Conservation (phyloP, 495 filamentous ascomycete genomes). For the Hyaloscypha finlandica region DNA sequence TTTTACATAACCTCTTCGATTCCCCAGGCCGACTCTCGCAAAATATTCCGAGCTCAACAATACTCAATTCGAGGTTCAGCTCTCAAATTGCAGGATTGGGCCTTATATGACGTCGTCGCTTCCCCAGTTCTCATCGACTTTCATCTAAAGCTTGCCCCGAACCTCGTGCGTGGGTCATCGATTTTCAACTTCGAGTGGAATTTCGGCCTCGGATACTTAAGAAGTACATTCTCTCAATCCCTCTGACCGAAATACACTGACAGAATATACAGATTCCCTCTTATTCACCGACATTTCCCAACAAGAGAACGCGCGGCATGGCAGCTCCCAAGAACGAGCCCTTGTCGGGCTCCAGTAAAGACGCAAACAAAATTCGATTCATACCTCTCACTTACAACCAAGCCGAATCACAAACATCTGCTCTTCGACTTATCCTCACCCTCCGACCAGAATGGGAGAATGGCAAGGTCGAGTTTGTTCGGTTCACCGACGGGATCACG, state of each 20-base stretch:
- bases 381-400: constrained; percentile 78
- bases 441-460: constrained; percentile 83
- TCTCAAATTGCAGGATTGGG: neutral
- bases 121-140: neutral
- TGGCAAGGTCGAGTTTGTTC: constrained; percentile 82
- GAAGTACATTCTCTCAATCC: neutral
- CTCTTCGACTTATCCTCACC: constrained; percentile 74
- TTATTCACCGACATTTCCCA: constrained; percentile 27
- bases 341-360: constrained; percentile 4
- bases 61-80: neutral
- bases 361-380: constrained; percentile 40
- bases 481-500: constrained; percentile 97
- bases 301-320: constrained; percentile 12
- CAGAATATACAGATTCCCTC: neutral
- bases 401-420: constrained; percentile 73
- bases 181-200: neutral
- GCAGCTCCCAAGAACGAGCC: constrained; percentile 5
- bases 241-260: neutral
- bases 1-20: neutral
- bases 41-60: neutral
- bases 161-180: neutral
- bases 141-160: neutral
- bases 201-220: neutral
- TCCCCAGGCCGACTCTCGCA: neutral
- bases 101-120: constrained; percentile 12